Base-by-base conservation (phyloP, 1,284 basidiomycete species). In the Fomitopsis pinicola region DNA sequence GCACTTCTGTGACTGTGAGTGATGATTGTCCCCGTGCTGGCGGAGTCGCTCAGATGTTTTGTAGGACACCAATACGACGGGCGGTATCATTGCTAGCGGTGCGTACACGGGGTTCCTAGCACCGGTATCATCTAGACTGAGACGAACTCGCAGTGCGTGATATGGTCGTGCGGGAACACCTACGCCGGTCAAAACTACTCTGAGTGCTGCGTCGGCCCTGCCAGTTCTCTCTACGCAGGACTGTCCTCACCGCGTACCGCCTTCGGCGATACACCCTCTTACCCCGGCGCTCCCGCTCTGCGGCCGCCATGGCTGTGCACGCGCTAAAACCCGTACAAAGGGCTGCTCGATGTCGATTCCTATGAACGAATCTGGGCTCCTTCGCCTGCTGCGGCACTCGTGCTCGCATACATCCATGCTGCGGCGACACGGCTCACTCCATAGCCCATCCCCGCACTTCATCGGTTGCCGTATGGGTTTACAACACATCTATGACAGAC, bases 81-180 rank as follows among this genome's bases (percentile, higher is more conserved):
- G 84, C 10, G 89, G 89, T 33, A 91, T 92, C 59, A 87, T 92
- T 50, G 87, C 87, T 7, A 89, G 87, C 65, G 88, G 88, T 89
- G 84, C 73, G 59, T 59, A 17, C 26, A 30, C 26, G 46, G 28
- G 26, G 9, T 48, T 48, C 42, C 15, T 17, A 22, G 26, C 6
- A 30, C 6, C 22, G n/a, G 22, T 19, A 7, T 48, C 22, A 30
- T 30, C 28, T 7, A 36, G 10, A 12, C 35, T 36, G 35, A 36
- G 26, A 48, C 44, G 22, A 22, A 8, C 10, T 45, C 44, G 9
- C 46, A 48, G 46, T 48, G 46, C 46, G 46, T 12, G 46, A 48
- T 30, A 48, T 48, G 46, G 46, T 48, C 46, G 46, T 48, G 8
- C 46, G 46, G 4, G 46, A 48, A 48, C 46, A 48, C 46, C 26